Base-by-base conservation (phyloP, 257 asterid genomes). In the Haberlea rhodopensis region DNA sequence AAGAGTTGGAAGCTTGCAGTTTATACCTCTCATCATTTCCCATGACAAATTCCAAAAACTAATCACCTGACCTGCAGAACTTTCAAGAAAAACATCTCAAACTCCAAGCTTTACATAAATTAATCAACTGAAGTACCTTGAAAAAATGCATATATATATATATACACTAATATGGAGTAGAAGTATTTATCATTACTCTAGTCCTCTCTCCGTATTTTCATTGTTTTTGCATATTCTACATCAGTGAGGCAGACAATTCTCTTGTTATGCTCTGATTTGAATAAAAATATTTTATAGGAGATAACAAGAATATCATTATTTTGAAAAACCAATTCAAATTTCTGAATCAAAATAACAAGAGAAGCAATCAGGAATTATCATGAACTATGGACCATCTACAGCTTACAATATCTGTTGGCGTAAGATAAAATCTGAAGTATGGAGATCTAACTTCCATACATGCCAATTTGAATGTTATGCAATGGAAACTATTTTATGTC, bases 11-110 rank as follows among this genome's bases (percentile, higher is more conserved):
- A 43, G 43, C 28, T 65, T 23, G 53, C 54, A 55, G 27, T 48
- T 31, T 55, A 52, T 73, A 78, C 87, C 87, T 78, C 62, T 71
- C 80, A 43, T 65, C 75, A 45, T 56, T 66, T 72, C 71, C 87
- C 87, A 81, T 81, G 77, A 60, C 48, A 70, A 63, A 27, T 27
- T 26, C 53, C 23, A 48, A 71, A 63, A 56, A 70, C 69, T 15
- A 56, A 55, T 45, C 49, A 53, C 25, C 53, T 26, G 58, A 56
- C 77, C 84, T 81, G 76, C 76, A 71, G 40, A 65, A 70, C 49
- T 70, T 73, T 25, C 51, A 53, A 51, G 63, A n/a, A 70, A 60
- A 53, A 53, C 61, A 43, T 16, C 67, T 56, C 48, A 70, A 73
- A 49, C 61, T 48, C 49, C 37, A 68, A 48, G 4, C 32, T 40